Evolutionary conservation across 2,329 filamentous ascomycete species (phyloP).

Genomic region (Drechslerella dactyloides): DNA sequence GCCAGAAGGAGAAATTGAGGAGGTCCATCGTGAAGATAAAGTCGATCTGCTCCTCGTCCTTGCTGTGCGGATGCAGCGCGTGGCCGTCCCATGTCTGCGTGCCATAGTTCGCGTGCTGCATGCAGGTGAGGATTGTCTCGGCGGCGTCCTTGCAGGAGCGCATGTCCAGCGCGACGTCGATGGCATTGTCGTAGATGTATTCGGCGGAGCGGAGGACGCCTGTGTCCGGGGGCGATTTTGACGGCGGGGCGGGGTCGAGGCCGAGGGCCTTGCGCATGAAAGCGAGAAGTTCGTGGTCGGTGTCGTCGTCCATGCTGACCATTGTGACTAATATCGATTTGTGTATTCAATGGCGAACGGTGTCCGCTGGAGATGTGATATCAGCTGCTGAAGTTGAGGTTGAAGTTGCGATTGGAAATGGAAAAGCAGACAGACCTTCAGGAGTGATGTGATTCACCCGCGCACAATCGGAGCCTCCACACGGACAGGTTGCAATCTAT

Average conservation of each 20-base stretch:
- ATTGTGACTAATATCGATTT: conserved; percentile 1
- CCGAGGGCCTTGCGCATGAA: conserved; percentile 54
- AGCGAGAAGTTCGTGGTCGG: conserved; percentile 54
- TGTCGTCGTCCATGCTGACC: conserved; percentile 52
- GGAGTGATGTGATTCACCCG: too few species aligned
- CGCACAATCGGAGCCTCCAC: too few species aligned
- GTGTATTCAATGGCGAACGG: not conserved
- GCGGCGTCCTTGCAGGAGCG: conserved; percentile 82
- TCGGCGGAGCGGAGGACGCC: conserved; percentile 82
- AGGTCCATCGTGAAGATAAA: conserved; percentile 99
- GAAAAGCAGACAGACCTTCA: too few species aligned
- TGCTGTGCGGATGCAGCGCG: conserved; percentile 83
- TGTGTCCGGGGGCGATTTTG: conserved; percentile 68
- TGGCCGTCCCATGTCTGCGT: conserved; percentile 86
- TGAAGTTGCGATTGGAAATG: too few species aligned
- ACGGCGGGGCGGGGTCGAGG: conserved; percentile 19
- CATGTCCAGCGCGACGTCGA: conserved; percentile 90
- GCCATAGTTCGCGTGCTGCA: conserved; percentile 83
- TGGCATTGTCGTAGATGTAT: conserved; percentile 87
- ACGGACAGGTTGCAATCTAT: too few species aligned
- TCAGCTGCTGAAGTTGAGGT: too few species aligned
- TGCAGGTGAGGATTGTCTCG: conserved; percentile 75
- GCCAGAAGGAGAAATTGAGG: conserved; percentile 98
- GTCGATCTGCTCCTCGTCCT: conserved; percentile 78
- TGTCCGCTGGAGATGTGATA: not conserved